Percentiles rank a stretch among this genome's conserved stretches.
Conservation (phyloP, 73 alveolate species). For the Paraurostyla sp. region DNA sequence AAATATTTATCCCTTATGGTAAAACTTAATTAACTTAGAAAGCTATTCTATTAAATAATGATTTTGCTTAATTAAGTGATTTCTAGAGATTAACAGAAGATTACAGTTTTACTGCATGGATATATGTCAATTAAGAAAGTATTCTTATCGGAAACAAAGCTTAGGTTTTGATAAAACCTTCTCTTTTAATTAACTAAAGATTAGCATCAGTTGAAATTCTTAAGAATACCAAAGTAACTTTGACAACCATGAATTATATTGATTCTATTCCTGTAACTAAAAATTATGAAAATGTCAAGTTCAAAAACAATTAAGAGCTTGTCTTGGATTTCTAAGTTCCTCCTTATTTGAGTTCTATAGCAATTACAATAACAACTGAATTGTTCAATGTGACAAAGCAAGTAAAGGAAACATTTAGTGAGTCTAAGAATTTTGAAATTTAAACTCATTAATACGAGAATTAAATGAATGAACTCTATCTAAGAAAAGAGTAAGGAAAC, state of each 20-base stretch:
- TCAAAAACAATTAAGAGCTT: slow-evolving; percentile 18
- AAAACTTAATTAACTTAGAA: background rate
- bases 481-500: slow-evolving; percentile 1
- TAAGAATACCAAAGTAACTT: slow-evolving; percentile 59
- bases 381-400: slow-evolving; percentile 23
- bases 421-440: background rate
- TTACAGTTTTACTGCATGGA: slow-evolving; percentile 27
- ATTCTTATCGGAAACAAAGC: slow-evolving; percentile 76
- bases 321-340: slow-evolving; percentile 72
- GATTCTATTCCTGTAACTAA: slow-evolving; percentile 67
- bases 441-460: background rate
- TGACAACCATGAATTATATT: slow-evolving; percentile 34
- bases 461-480: slow-evolving; percentile 40
- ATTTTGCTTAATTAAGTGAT: slow-evolving; percentile 64
- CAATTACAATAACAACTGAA: slow-evolving; percentile 21
- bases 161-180: slow-evolving; percentile 62
- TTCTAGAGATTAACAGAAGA: slow-evolving; percentile 57
- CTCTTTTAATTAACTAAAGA: slow-evolving; percentile 50
- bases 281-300: slow-evolving; percentile 50
- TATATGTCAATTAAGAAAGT: slow-evolving; percentile 58
- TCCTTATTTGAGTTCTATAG: slow-evolving; percentile 36
- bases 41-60: slow-evolving; percentile 56
- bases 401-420: background rate
- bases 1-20: slow-evolving; percentile 87
- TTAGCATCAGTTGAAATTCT: slow-evolving; percentile 36